These are phyloP conservation scores for Cordyceps pruinosa DNA, from an alignment of 2,329 filamentous ascomycete genomes.

Conservation along the genomic window DNA sequence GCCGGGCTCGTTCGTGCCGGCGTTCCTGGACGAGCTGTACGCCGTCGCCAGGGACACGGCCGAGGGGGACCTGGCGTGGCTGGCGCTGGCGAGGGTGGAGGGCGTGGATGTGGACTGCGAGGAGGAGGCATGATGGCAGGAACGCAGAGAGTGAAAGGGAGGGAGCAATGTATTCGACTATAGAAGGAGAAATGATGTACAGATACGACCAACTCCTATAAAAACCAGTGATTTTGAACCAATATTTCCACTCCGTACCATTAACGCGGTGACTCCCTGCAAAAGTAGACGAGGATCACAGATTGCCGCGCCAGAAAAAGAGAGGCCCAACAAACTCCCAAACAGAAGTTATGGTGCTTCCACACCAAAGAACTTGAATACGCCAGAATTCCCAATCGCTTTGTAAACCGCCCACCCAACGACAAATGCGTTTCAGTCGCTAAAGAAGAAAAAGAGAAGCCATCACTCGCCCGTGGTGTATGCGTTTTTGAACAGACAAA, in stretches of 20 bases:
- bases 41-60: slow-evolving; percentile 42
- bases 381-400: slow-evolving; percentile 3
- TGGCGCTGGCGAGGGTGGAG: slow-evolving; percentile 43
- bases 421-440: neutral
- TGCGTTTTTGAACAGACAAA: neutral
- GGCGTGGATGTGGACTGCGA: slow-evolving; percentile 24
- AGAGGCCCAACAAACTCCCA: neutral
- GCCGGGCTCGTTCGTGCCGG: slow-evolving; percentile 79
- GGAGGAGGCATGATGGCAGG: neutral
- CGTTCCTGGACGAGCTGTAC: slow-evolving; percentile 69
- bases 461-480: neutral
- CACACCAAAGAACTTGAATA: neutral
- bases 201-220: neutral
- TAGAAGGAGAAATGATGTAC: neutral
- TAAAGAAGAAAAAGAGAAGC: neutral
- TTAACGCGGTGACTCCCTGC: neutral
- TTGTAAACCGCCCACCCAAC: neutral
- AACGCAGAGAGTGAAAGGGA: neutral
- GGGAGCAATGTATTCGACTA: too few species aligned
- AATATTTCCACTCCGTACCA: neutral
- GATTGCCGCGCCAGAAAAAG: neutral
- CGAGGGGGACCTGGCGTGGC: slow-evolving; percentile 43
- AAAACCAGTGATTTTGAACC: neutral
- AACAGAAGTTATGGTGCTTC: neutral
- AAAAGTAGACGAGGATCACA: neutral